phyloP scores from a whole-genome alignment of 176 grass and related monocot genomes.

The Oryza glaberrima region DNA sequence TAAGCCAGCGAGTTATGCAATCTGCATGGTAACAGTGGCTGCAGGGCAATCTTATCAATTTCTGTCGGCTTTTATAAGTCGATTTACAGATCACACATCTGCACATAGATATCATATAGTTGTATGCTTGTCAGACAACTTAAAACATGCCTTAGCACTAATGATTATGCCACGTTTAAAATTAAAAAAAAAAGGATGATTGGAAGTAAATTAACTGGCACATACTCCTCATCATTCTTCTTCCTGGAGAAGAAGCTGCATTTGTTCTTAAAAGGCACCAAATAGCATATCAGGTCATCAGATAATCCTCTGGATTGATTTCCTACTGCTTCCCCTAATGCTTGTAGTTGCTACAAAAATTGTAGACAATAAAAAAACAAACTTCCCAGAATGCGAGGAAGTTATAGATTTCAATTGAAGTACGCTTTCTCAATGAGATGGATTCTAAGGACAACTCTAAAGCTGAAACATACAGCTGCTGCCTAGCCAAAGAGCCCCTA shows the following conservation, averaged over 20 bases:
- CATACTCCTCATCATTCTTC: constrained; percentile 63
- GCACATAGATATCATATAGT: constrained; percentile 25
- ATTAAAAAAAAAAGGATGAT: background rate
- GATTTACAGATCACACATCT: constrained; percentile 80
- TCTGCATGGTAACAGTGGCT: constrained; percentile 67
- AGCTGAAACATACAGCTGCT: background rate
- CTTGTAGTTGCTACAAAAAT: constrained; percentile 75
- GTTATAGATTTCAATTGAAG: constrained; percentile 3
- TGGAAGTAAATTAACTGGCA: constrained; percentile 25
- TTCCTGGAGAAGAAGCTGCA: constrained; percentile 67
- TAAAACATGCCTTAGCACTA: background rate
- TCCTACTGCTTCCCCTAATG: constrained; percentile 70
- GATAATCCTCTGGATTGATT: constrained; percentile 77
- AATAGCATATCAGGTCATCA: constrained; percentile 76
- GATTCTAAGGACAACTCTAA: background rate
- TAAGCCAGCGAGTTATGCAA: constrained; percentile 82
- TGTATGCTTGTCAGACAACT: constrained; percentile 10
- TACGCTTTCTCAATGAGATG: background rate
- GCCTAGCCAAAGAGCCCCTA: background rate
- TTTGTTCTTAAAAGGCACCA: constrained; percentile 57
- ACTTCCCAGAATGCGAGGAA: constrained; percentile 10
- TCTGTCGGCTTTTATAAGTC: constrained; percentile 58
- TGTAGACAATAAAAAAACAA: constrained; percentile 25
- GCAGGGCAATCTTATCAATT: constrained; percentile 73
- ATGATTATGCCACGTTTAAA: background rate